Conservation (phyloP, 2,329 filamentous ascomycete genomes). For the Cladophialophora yegresii region DNA sequence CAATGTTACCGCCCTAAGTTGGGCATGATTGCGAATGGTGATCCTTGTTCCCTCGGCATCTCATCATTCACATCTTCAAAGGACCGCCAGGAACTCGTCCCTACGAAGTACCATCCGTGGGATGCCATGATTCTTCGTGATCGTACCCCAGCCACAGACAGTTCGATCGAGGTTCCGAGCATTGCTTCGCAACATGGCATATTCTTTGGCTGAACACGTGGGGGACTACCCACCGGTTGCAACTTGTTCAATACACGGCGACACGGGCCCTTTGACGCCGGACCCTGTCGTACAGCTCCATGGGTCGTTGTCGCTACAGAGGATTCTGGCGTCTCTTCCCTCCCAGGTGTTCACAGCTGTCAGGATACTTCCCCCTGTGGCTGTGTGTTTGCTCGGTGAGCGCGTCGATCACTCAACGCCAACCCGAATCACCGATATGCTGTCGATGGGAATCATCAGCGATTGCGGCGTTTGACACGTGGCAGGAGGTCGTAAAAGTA, state of each 20-base stretch:
- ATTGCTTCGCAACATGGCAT: constrained; percentile 9
- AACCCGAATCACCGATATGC: background rate
- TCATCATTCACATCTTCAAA: constrained; percentile 19
- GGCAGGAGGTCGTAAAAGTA: background rate
- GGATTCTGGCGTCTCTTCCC: background rate
- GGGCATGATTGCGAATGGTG: constrained; percentile 10
- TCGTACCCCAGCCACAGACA: constrained; percentile 3
- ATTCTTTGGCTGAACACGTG: constrained; percentile 19
- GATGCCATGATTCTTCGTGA: constrained; percentile 18
- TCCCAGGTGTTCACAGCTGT: background rate
- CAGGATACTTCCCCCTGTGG: constrained; percentile 13
- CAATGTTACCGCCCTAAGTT: background rate
- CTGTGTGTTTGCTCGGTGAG: background rate
- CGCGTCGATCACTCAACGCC: background rate
- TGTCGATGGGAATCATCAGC: background rate
- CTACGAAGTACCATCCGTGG: background rate
- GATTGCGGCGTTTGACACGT: background rate
- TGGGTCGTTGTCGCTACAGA: constrained; percentile 14
- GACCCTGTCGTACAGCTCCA: constrained; percentile 9
- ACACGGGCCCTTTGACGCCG: background rate
- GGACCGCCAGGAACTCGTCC: constrained; percentile 1
- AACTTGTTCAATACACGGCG: background rate
- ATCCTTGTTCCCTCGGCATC: constrained; percentile 3
- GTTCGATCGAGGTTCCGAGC: background rate
- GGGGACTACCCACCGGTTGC: constrained; percentile 15